phyloP scores from a whole-genome alignment of 2,329 filamentous ascomycete genomes.

The Exophiala bonariae region DNA sequence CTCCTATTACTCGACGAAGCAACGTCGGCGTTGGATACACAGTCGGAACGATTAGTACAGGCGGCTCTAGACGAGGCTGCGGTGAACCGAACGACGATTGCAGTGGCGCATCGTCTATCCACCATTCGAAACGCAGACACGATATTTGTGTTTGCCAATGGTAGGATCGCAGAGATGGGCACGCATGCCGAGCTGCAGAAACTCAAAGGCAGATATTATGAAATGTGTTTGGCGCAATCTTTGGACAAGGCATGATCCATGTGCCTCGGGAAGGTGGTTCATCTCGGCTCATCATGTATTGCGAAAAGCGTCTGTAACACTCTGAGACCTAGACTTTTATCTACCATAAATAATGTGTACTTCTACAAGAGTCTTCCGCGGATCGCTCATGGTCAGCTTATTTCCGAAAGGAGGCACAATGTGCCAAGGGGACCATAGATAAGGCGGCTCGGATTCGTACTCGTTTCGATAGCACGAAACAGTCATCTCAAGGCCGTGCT shows the following conservation, averaged over 20 bases:
- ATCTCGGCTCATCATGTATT: no score
- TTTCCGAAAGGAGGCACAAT: no score
- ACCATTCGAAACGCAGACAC: conserved; percentile 39
- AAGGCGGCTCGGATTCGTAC: no score
- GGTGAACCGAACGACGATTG: conserved; percentile 34
- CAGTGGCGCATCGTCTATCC: conserved; percentile 40
- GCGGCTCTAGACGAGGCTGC: conserved; percentile 33
- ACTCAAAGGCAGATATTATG: conserved; percentile 40
- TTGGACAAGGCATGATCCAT: conserved; percentile 24
- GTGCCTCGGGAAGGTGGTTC: no score
- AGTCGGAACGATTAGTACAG: conserved; percentile 37
- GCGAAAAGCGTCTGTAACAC: no score
- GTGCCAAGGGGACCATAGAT: no score
- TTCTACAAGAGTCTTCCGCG: no score
- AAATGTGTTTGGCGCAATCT: conserved; percentile 32
- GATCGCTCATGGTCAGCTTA: no score
- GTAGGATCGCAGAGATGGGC: conserved; percentile 40
- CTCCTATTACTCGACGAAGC: conserved; percentile 45
- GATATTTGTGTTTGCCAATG: conserved; percentile 42
- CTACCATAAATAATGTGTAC: no score
- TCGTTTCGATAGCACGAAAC: no score
- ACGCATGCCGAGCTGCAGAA: conserved; percentile 42
- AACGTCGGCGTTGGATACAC: conserved; percentile 41
- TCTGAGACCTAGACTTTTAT: no score
- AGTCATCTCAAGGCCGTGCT: no score